phyloP scores from a whole-genome alignment of 768 basidiomycete genomes.

The Melanogaster broomeanus region DNA sequence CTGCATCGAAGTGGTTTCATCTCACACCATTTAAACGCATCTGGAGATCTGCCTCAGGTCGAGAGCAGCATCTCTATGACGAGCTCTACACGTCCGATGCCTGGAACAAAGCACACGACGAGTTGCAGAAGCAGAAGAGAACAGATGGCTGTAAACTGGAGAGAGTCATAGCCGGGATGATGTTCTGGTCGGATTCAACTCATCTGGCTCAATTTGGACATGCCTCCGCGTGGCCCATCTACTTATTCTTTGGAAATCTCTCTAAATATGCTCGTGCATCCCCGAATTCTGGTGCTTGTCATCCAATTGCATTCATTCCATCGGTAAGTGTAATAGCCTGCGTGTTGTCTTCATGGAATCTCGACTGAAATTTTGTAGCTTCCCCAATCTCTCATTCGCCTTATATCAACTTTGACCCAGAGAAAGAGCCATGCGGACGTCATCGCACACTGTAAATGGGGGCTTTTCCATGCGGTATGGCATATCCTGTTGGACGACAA shows the following conservation, averaged over 20 bases:
- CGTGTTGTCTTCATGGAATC: too few species aligned
- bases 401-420: too few species aligned
- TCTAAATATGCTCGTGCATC: constrained; percentile 19
- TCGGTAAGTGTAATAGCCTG: constrained; percentile 1
- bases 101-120: constrained; percentile 16
- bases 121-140: constrained; percentile 11
- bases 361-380: too few species aligned
- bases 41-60: constrained; percentile 2
- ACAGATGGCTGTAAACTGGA: constrained; percentile 12
- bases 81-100: constrained; percentile 21
- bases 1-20: constrained; percentile 15
- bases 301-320: constrained; percentile 26
- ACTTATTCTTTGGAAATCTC: constrained; percentile 20
- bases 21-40: constrained; percentile 23
- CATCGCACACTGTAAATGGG: constrained; percentile 3
- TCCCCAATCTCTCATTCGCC: too few species aligned
- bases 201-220: constrained; percentile 11
- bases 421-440: not conserved
- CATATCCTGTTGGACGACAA: not conserved
- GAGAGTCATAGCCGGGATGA: constrained; percentile 12
- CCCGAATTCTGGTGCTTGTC: constrained; percentile 8
- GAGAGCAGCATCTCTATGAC: constrained; percentile 13
- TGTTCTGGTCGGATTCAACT: constrained; percentile 21
- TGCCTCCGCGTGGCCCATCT: constrained; percentile 23
- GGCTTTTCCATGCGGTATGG: constrained; percentile 9